Evolutionary conservation across 2,329 filamentous ascomycete genomes (phyloP), one percentile per base, ranked within the genome.

Genomic region (Alternaria metachromatica): DNA sequence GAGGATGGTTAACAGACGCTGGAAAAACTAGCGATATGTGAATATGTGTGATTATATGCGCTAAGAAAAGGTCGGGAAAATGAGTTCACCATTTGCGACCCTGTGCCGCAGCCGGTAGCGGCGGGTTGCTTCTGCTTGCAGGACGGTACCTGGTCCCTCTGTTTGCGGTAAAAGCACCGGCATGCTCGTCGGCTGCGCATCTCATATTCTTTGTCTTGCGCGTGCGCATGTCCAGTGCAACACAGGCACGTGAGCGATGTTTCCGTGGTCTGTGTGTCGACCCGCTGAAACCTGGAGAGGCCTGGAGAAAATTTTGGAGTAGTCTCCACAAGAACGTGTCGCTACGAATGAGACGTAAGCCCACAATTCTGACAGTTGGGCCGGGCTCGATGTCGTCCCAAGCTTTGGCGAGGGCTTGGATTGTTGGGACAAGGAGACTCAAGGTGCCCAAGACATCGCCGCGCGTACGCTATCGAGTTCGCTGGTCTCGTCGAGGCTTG

Each of bases 241-340:
- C 26, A 20, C 41, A 6, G 30, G n/a, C 50, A 63, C 55, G 60
- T 62, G 55, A 62, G 45, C 48, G 23, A 7, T 43, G 37, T 63
- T 37, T 33, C 49, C 26, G 46, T 50, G 26, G 20, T n/a, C 13
- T 28, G 26, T 54, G 60, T 50, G 56, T 50, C 15, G 25, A 30
- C 44, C 49, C 43, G 41, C 25, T 48, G 18, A 9, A 55, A 23
- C 49, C 49, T 55, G 56, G 56, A 55, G 21, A 43, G 49, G 13
- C 30, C 23, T 63, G 60, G 60, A 60, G 60, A 55, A 55, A 60
- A 63, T 30, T 44, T 44, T 60, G 60, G 60, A 63, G 44, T 23
- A 8, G 46, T 60, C 60, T 21, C 60, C 60, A 60, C 60, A 44
- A 44, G 13, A 51, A 46, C 12, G 25, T 9, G 25, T 62, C 37